These are phyloP conservation scores for Handroanthus guayacan DNA, from an alignment of 257 asterid species.

Conservation along the genomic window DNA sequence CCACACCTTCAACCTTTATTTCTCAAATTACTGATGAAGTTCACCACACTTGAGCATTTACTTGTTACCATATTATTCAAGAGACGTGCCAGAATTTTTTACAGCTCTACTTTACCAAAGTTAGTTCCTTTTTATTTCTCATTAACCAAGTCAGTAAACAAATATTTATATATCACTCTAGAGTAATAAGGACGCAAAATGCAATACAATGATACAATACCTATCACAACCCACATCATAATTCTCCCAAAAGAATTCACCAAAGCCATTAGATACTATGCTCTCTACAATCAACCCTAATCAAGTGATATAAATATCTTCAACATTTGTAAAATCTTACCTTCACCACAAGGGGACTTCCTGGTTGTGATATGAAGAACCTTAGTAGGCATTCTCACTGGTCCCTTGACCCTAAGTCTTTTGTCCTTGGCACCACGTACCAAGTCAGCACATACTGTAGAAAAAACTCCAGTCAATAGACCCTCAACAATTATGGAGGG, in stretches of 20 bases:
- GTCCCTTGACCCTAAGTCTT: constrained; percentile 71
- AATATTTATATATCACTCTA: too few relatives aligned
- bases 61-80: too few relatives aligned
- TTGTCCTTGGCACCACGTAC: constrained; percentile 80
- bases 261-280: not conserved
- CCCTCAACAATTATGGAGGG: not conserved
- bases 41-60: too few relatives aligned
- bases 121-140: too few relatives aligned
- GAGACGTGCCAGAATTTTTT: too few relatives aligned
- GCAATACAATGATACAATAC: too few relatives aligned
- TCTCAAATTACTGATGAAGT: too few relatives aligned
- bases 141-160: too few relatives aligned
- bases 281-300: not conserved
- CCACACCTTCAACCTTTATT: too few relatives aligned
- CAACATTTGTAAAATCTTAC: constrained; percentile 24
- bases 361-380: constrained; percentile 72
- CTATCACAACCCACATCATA: too few relatives aligned
- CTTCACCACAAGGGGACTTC: constrained; percentile 83
- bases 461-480: constrained; percentile 23
- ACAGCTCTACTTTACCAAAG: too few relatives aligned
- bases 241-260: not conserved
- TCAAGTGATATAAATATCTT: not conserved
- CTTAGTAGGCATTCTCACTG: constrained; percentile 77
- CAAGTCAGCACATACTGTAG: constrained; percentile 60
- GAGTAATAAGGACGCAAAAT: too few relatives aligned